Evolutionary conservation across 2,329 filamentous ascomycete species (phyloP).

Genomic region (Penicillium hordei): DNA sequence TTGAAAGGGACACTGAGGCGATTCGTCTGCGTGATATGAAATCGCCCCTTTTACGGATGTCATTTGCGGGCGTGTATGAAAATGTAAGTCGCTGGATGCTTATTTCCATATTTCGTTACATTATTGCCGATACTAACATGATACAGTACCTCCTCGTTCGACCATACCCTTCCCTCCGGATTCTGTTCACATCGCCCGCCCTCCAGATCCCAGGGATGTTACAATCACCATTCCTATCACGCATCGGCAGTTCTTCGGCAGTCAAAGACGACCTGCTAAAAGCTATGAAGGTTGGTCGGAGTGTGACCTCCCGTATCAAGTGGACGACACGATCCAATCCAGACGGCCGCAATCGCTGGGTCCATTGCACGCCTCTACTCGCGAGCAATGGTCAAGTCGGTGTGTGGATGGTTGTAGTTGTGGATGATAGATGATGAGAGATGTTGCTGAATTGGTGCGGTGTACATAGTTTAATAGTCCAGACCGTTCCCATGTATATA

Average conservation of each 20-base stretch:
- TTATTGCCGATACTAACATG: background rate
- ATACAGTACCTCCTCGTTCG: constrained; percentile 47
- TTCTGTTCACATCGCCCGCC: constrained; percentile 68
- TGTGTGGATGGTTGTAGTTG: constrained; percentile 75
- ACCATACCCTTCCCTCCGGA: constrained; percentile 64
- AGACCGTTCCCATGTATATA: constrained; percentile 1
- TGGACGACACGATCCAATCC: constrained; percentile 60
- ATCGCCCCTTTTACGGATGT: constrained; percentile 25
- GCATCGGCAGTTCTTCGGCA: constrained; percentile 49
- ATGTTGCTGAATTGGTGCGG: constrained; percentile 19
- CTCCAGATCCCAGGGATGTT: constrained; percentile 67
- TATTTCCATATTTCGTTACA: background rate
- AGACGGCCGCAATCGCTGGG: constrained; percentile 68
- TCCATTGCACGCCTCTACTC: constrained; percentile 72
- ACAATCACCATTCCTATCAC: constrained; percentile 54
- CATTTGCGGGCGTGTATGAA: constrained; percentile 53
- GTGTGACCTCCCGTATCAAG: constrained; percentile 71
- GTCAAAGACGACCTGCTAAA: constrained; percentile 55
- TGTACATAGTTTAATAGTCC: constrained; percentile 7
- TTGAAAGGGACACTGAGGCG: constrained; percentile 25
- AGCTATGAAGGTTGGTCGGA: constrained; percentile 67
- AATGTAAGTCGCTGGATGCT: constrained; percentile 46
- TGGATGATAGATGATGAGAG: constrained; percentile 69
- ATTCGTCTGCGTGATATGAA: constrained; percentile 43
- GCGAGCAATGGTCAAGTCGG: constrained; percentile 67